Base-by-base conservation (phyloP, 306 rosid species). In the Begonia masoniana region DNA sequence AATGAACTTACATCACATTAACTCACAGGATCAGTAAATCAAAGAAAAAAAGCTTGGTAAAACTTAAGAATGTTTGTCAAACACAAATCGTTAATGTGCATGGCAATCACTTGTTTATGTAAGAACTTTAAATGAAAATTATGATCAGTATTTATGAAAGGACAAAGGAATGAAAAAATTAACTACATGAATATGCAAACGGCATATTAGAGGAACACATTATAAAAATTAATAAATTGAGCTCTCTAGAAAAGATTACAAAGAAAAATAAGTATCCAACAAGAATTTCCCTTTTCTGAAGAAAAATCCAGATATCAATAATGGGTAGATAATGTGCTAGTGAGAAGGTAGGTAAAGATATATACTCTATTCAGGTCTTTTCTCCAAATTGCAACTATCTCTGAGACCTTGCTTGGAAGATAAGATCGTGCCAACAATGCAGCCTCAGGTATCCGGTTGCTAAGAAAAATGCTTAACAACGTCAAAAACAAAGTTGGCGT, bases 371-470 rank as follows among this genome's bases (percentile, higher is more conserved):
- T 72, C 49, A 92, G 84, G 77, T 92, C 96, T 65, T 86, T 86
- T 73, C 87, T 83, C 99, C 99, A 92, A 57, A 86, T 83, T 53
- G 95, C 83, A 55, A 92, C 96, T 65, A 92, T 83, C 79, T 92
- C 96, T 19, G 96, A 76, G 43, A 92, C 96, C 80, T 86, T 86
- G 73, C 99, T 87, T 54, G 99, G 99, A 71, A 92, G 96, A 81
- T 92, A 92, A 47, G 99, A 92, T 66, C 99, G 82, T 51, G 96
- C 99, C 96, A 92, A 83, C 63, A 92, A 76, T 62, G 99, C 96
- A 58, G 99, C 99, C 78, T 92, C 99, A 35, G 99, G 99, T 68
- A 92, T 92, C 76, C 99, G 85, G 59, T 86, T 86, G 78, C 99
- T 92, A 84, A 56, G 67, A 72, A 56, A 52, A 39, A 15, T 13